Evolutionary conservation across 2,329 filamentous ascomycete genomes (phyloP).

Genomic region (Geosmithia flava): DNA sequence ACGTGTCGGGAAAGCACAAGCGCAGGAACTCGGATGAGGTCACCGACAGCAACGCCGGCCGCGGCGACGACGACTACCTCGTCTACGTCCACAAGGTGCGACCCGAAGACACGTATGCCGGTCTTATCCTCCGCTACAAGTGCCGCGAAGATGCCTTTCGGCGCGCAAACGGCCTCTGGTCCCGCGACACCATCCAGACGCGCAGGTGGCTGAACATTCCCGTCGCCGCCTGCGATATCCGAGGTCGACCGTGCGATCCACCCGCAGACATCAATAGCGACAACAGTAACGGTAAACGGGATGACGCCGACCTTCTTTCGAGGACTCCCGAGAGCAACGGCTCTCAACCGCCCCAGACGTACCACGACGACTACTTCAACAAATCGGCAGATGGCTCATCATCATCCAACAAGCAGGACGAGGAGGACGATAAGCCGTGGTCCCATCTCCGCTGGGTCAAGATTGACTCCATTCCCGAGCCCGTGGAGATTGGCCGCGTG

Average conservation of each 20-base stretch:
- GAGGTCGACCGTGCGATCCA: conserved; percentile 55
- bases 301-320: conserved; percentile 33
- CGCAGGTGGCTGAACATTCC: conserved; percentile 73
- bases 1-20: conserved; percentile 46
- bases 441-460: conserved; percentile 83
- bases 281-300: neutral
- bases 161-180: conserved; percentile 89
- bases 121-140: conserved; percentile 80
- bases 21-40: conserved; percentile 56
- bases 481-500: conserved; percentile 78
- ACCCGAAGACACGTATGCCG: conserved; percentile 76
- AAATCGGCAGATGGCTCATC: conserved; percentile 4
- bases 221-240: conserved; percentile 78
- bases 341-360: conserved; percentile 7
- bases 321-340: conserved; percentile 25
- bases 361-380: conserved; percentile 29
- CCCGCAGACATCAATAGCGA: conserved; percentile 25
- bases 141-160: conserved; percentile 74
- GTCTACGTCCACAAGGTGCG: conserved; percentile 85
- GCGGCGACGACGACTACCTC: conserved; percentile 49
- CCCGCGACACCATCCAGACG: conserved; percentile 78
- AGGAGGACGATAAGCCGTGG: conserved; percentile 57
- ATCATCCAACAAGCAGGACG: conserved; percentile 9
- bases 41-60: conserved; percentile 41
- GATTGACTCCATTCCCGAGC: conserved; percentile 54